Base-by-base conservation (phyloP, 306 rosid genomes). In the Fagus sylvatica region DNA sequence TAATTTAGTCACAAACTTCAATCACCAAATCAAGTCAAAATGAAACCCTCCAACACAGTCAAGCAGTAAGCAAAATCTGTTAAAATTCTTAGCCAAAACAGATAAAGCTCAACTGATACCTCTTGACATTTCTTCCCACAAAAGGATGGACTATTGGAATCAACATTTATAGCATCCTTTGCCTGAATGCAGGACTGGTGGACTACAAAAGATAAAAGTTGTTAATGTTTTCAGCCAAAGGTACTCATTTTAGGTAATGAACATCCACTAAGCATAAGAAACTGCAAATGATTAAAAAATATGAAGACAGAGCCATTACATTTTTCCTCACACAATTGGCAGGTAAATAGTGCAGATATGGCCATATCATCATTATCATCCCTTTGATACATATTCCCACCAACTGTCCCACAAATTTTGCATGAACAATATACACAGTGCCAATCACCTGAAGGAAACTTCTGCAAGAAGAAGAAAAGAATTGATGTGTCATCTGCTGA, bases 381-480 rank as follows among this genome's bases (percentile, higher is more conserved):
- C 64, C 72, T 80, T 78, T 78, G 83, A 42, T 79, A 42, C 69
- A 84, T 78, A 71, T 82, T 79, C 42, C 74, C 79, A 33, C 74
- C 77, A 76, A 85, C 89, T 77, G 65, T 75, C 70, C 97, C 91
- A 84, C 99, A 95, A 81, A 87, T 88, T 85, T 91, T 95, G 96
- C 99, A 93, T 77, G 96, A 87, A 72, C 98, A 95, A 76, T 89
- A 95, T 74, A 90, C 75, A 82, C 99, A 95, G 84, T 87, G 91
- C 99, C 99, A 93, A 73, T 89, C 90, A 75, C 98, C 99, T 54
- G 91, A 86, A 74, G 99, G 97, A 79, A 92, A 91, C 69, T 91
- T 91, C 98, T 95, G 98, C 87, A 79, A 74, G 61, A 61, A 11
- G 15, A 53, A 53, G 79, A 76, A 76, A 78, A 75, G 55, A 79